Conservation (phyloP, 75 land plant species). For the Pinus tabuliformis region DNA sequence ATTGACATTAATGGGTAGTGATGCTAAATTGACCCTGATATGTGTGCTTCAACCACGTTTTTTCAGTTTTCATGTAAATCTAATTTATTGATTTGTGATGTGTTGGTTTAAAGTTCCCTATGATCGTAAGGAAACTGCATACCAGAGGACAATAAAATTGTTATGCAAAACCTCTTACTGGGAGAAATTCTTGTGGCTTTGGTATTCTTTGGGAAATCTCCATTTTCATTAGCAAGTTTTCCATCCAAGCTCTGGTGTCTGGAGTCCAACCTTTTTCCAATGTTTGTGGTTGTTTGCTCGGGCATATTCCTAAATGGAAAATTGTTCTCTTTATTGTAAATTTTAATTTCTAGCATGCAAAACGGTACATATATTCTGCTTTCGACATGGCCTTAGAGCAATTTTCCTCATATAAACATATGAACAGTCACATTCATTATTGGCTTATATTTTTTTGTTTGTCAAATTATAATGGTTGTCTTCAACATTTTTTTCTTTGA, state of each 20-base stretch:
- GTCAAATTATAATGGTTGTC: background rate
- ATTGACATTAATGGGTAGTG: background rate
- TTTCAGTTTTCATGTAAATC: background rate
- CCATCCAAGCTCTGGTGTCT: background rate
- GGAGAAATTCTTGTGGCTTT: background rate
- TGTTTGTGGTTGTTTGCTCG: background rate
- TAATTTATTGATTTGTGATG: background rate
- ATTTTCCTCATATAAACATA: background rate
- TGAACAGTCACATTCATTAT: background rate
- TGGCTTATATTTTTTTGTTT: background rate
- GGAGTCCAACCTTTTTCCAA: background rate
- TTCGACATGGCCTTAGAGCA: background rate
- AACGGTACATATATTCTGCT: background rate
- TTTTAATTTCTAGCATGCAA: background rate
- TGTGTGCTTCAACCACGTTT: background rate
- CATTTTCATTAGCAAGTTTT: background rate
- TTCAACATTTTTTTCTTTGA: slow-evolving; percentile 1
- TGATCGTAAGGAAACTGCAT: background rate
- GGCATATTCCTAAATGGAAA: background rate
- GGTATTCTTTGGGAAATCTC: background rate
- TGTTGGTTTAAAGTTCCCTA: slow-evolving; percentile 5
- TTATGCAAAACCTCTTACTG: background rate
- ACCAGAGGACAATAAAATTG: background rate
- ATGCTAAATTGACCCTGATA: background rate
- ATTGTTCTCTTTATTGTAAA: slow-evolving; percentile 1